Evolutionary conservation across 768 basidiomycete genomes (phyloP).

Genomic region (Trametes punicea): DNA sequence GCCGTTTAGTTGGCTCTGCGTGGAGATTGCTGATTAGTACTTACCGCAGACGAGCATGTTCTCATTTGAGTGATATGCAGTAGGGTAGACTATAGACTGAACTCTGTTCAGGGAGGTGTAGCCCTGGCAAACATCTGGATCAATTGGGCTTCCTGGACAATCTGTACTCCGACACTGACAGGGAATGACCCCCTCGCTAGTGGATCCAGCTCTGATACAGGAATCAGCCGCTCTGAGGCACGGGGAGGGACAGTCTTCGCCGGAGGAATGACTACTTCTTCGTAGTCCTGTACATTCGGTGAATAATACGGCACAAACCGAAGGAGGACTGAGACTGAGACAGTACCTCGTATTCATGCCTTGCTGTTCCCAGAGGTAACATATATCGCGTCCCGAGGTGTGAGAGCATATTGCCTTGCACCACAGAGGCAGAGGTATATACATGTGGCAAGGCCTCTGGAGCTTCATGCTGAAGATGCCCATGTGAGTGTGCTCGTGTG

Average conservation of each 20-base stretch:
- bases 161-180: constrained; percentile 41
- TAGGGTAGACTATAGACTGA: constrained; percentile 91
- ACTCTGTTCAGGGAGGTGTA: constrained; percentile 88
- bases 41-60: constrained; percentile 91
- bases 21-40: constrained; percentile 26
- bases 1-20: neutral
- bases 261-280: constrained; percentile 90
- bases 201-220: constrained; percentile 69
- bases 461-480: constrained; percentile 40
- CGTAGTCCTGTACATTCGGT: constrained; percentile 63
- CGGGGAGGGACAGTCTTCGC: constrained; percentile 73
- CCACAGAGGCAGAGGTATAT: constrained; percentile 64
- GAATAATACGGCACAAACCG: neutral
- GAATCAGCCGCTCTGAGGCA: constrained; percentile 64
- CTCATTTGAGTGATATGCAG: constrained; percentile 93
- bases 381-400: constrained; percentile 73
- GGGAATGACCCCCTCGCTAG: constrained; percentile 82
- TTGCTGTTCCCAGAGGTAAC: constrained; percentile 79
- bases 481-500: neutral
- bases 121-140: constrained; percentile 47
- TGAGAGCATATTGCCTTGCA: constrained; percentile 64
- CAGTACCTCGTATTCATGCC: constrained; percentile 68
- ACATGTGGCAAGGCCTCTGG: constrained; percentile 81
- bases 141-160: neutral
- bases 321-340: constrained; percentile 10